These are phyloP conservation scores for Strigomonas culicis DNA, from an alignment of 208 protist species.

Conservation along the genomic window DNA sequence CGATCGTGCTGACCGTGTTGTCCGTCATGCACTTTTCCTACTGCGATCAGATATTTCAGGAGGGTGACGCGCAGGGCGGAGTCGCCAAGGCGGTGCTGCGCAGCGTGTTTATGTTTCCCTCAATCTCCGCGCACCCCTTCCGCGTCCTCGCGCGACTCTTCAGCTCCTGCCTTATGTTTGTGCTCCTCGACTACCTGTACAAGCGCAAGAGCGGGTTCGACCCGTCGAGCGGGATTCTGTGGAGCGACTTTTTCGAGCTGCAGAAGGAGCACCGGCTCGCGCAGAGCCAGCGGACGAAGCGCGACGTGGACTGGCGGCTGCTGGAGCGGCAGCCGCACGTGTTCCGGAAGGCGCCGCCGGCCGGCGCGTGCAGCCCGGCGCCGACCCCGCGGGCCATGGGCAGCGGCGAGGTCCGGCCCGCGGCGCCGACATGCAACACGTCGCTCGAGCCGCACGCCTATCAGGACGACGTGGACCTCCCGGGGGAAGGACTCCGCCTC, in stretches of 20 bases:
- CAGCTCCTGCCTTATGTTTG: slow-evolving; percentile 33
- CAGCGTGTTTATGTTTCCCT: slow-evolving; percentile 9
- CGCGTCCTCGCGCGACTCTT: slow-evolving; percentile 28
- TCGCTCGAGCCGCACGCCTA: neutral
- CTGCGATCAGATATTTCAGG: slow-evolving; percentile 23
- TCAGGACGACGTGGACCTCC: neutral
- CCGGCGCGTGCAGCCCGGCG: neutral
- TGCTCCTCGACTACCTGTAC: slow-evolving; percentile 65
- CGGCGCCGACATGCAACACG: neutral
- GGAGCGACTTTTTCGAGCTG: slow-evolving; percentile 51
- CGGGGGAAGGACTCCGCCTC: neutral
- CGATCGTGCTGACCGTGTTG: slow-evolving; percentile 60
- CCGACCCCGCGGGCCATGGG: too few relatives aligned
- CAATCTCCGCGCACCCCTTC: slow-evolving; percentile 17
- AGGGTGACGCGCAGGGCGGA: neutral
- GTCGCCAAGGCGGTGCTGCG: neutral
- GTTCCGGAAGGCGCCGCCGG: neutral
- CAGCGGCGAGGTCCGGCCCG: too few relatives aligned
- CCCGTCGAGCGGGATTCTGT: slow-evolving; percentile 61
- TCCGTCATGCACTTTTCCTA: slow-evolving; percentile 62
- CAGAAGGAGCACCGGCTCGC: slow-evolving; percentile 15
- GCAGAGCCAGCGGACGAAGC: neutral
- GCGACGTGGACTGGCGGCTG: slow-evolving; percentile 24
- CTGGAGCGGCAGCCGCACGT: slow-evolving; percentile 17
- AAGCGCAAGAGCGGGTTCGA: slow-evolving; percentile 58